These are phyloP conservation scores for Salix arbutifolia DNA, from an alignment of 345 rosid genomes.

Conservation along the genomic window DNA sequence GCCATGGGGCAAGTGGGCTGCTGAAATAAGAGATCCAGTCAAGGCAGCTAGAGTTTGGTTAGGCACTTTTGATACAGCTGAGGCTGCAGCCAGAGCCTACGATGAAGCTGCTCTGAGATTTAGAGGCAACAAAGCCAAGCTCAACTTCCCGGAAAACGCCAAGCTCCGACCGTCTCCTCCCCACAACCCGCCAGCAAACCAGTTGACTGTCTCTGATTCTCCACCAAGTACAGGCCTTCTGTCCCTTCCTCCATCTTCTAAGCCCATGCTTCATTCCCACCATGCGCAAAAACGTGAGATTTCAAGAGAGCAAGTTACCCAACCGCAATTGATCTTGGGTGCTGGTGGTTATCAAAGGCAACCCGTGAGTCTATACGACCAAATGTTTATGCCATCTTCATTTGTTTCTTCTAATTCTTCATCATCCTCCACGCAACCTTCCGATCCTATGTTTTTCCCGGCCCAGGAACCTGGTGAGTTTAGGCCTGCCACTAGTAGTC, in stretches of 20 bases:
- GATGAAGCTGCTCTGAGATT: conserved; percentile 80
- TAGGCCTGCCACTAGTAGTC: not conserved
- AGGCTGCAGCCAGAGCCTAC: conserved; percentile 83
- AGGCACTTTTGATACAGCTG: conserved; percentile 86
- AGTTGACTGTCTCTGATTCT: conserved; percentile 35
- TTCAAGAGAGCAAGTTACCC: conserved; percentile 2
- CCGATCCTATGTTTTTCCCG: conserved; percentile 16
- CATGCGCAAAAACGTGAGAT: conserved; percentile 8
- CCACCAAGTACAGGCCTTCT: conserved; percentile 21
- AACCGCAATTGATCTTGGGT: conserved; percentile 13
- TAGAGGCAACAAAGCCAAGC: conserved; percentile 91
- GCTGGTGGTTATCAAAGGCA: conserved; percentile 14
- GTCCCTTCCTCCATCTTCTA: conserved; percentile 27
- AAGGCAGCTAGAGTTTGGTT: conserved; percentile 91
- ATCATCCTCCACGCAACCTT: conserved; percentile 17
- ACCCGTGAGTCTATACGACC: conserved; percentile 34
- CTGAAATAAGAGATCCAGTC: conserved; percentile 86
- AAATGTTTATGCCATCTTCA: conserved; percentile 36
- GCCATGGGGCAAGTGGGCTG: conserved; percentile 99
- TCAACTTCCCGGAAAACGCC: conserved; percentile 93
- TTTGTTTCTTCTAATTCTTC: conserved; percentile 18
- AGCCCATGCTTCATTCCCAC: conserved; percentile 24
- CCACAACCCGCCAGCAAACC: conserved; percentile 18
- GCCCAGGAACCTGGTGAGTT: conserved; percentile 5
- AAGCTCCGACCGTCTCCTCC: conserved; percentile 43